Percentiles rank a stretch among this genome's conserved stretches.
phyloP scores from a whole-genome alignment of 2,329 filamentous ascomycete genomes.

The Aureobasidium pullulans region DNA sequence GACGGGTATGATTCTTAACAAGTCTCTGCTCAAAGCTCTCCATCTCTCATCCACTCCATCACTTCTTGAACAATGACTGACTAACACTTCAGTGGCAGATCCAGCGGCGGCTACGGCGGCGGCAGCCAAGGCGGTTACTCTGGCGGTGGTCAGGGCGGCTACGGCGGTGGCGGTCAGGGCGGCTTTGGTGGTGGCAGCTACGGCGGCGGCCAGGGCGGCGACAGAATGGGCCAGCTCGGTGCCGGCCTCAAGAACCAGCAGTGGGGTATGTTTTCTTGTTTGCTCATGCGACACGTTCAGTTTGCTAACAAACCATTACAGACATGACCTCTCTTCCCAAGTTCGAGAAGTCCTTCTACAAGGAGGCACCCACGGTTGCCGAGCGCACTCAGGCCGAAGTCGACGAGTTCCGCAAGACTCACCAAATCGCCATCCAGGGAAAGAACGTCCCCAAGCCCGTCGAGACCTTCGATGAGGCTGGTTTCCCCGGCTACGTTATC shows the following conservation, averaged over 20 bases:
- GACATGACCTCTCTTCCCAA: constrained; percentile 76
- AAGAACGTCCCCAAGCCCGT: constrained; percentile 83
- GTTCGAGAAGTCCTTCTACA: constrained; percentile 99
- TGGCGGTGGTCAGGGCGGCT: constrained; percentile 21
- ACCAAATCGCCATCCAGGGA: constrained; percentile 78
- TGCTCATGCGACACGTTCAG: neutral
- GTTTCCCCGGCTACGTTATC: constrained; percentile 95
- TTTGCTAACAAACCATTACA: constrained; percentile 34
- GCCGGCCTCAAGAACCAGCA: constrained; percentile 77
- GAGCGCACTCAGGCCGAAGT: constrained; percentile 71
- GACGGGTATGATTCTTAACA: constrained; percentile 9
- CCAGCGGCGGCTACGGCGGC: constrained; percentile 9
- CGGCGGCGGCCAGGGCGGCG: constrained; percentile 56
- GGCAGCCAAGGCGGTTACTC: constrained; percentile 22
- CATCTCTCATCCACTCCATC: neutral
- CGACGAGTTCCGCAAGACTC: constrained; percentile 76
- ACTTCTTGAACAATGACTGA: neutral
- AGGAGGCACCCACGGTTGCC: constrained; percentile 77
- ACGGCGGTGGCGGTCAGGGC: constrained; percentile 21
- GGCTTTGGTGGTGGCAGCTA: constrained; percentile 29
- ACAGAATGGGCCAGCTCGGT: constrained; percentile 90
- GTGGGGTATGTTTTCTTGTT: constrained; percentile 60
- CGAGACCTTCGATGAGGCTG: constrained; percentile 94
- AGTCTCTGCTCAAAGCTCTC: constrained; percentile 2
- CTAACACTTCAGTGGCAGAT: constrained; percentile 3